Evolutionary conservation across 768 basidiomycete species (phyloP).

Genomic region (Suillus americanus): DNA sequence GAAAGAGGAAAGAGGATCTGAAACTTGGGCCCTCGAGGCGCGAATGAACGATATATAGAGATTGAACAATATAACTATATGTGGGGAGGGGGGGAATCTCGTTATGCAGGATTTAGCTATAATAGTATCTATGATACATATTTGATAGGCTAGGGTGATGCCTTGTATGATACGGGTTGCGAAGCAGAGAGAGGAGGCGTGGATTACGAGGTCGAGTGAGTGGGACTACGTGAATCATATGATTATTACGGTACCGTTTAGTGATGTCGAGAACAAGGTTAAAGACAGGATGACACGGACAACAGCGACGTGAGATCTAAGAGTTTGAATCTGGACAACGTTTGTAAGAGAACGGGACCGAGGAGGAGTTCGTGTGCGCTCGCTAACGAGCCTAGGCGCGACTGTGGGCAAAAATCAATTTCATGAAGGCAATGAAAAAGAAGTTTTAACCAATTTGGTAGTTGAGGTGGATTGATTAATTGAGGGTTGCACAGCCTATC

Average conservation of each 20-base stretch:
- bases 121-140: slow-evolving; percentile 8
- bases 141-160: slow-evolving; percentile 7
- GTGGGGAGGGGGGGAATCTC: slow-evolving; percentile 10
- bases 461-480: slow-evolving; percentile 9
- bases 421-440: slow-evolving; percentile 9
- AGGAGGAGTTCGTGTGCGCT: slow-evolving; percentile 8
- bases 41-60: slow-evolving; percentile 3
- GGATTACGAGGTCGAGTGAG: background rate
- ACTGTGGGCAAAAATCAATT: background rate
- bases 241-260: slow-evolving; percentile 6
- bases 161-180: slow-evolving; percentile 19
- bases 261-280: slow-evolving; percentile 14
- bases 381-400: background rate
- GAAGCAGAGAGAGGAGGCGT: slow-evolving; percentile 10
- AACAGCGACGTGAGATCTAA: slow-evolving; percentile 8
- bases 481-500: slow-evolving; percentile 10
- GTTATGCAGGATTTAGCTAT: slow-evolving; percentile 12
- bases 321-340: background rate
- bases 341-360: slow-evolving; percentile 13
- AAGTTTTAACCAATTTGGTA: slow-evolving; percentile 12
- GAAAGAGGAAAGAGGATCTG: slow-evolving; percentile 20
- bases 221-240: background rate
- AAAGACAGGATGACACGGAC: slow-evolving; percentile 3
- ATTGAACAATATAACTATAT: slow-evolving; percentile 25
- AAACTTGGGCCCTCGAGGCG: slow-evolving; percentile 29